These are phyloP conservation scores for Neonectria punicea DNA, from an alignment of 2,329 filamentous ascomycete genomes.

Conservation along the genomic window DNA sequence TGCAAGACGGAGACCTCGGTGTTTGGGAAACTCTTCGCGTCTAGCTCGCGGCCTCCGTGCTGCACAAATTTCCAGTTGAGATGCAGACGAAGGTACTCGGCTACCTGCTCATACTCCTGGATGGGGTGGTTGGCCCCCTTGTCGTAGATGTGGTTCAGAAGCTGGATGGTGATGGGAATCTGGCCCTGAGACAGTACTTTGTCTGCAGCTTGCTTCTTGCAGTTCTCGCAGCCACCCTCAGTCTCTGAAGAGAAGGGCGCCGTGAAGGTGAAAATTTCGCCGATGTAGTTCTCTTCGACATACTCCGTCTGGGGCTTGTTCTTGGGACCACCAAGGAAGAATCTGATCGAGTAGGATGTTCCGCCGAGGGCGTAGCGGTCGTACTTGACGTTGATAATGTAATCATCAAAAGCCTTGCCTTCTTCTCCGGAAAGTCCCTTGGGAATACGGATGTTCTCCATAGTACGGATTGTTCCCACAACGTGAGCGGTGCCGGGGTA, in stretches of 20 bases:
- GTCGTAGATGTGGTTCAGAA: constrained; percentile 7
- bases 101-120: neutral
- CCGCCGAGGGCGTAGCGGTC: constrained; percentile 5
- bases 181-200: constrained; percentile 9
- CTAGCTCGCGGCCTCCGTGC: neutral
- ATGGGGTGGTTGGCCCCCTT: neutral
- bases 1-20: constrained; percentile 3
- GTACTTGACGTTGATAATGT: constrained; percentile 13
- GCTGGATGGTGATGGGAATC: constrained; percentile 12
- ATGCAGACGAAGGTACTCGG: constrained; percentile 4
- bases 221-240: neutral
- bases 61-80: constrained; percentile 13
- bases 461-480: neutral
- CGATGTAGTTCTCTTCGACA: neutral
- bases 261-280: neutral
- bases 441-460: no score
- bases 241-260: neutral
- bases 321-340: constrained; percentile 7
- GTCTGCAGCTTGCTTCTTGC: neutral
- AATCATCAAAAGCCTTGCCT: neutral
- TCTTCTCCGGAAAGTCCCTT: neutral
- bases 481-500: neutral
- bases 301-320: neutral
- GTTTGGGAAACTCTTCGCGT: neutral
- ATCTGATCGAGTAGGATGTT: constrained; percentile 1